Percentiles rank a stretch among this genome's conserved stretches.
Conservation (phyloP, 2,329 filamentous ascomycete genomes). For the Meredithiella fracta region DNA sequence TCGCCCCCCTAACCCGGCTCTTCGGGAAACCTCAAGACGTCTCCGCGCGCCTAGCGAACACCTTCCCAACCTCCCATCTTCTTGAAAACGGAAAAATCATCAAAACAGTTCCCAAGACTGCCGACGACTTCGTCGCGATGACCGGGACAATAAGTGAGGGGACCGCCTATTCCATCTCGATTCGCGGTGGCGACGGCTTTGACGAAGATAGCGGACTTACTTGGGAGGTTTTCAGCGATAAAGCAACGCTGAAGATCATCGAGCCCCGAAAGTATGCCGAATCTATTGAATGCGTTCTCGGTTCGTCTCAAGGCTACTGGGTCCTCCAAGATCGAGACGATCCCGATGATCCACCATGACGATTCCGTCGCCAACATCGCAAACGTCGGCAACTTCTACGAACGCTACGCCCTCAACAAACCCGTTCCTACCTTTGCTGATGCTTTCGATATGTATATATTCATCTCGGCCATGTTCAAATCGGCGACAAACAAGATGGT, state of each 20-base stretch:
- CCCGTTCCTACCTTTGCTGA: not conserved
- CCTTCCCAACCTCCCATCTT: not conserved
- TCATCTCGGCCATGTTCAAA: not conserved
- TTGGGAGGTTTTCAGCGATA: not conserved
- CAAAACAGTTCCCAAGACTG: not conserved
- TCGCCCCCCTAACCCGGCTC: not conserved
- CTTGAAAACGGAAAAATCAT: not conserved
- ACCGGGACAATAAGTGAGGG: not conserved
- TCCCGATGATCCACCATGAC: not conserved
- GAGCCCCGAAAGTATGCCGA: not conserved
- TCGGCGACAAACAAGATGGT: not conserved
- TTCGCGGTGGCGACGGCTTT: slow-evolving; percentile 1
- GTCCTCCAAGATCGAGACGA: not conserved
- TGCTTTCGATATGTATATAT: not conserved
- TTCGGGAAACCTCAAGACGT: not conserved
- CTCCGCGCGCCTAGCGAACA: not conserved
- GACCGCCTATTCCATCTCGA: not conserved
- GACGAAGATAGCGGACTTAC: not conserved
- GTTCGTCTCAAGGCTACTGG: not conserved
- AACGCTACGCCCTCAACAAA: not conserved
- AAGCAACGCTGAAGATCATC: not conserved
- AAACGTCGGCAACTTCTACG: slow-evolving; percentile 1
- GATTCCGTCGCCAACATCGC: not conserved
- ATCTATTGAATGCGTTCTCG: not conserved
- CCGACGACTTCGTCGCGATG: not conserved